Percentiles rank a stretch among this genome's conserved stretches.
These are phyloP conservation scores for Epichloe aotearoae DNA, from an alignment of 2,329 filamentous ascomycete species.

Conservation along the genomic window DNA sequence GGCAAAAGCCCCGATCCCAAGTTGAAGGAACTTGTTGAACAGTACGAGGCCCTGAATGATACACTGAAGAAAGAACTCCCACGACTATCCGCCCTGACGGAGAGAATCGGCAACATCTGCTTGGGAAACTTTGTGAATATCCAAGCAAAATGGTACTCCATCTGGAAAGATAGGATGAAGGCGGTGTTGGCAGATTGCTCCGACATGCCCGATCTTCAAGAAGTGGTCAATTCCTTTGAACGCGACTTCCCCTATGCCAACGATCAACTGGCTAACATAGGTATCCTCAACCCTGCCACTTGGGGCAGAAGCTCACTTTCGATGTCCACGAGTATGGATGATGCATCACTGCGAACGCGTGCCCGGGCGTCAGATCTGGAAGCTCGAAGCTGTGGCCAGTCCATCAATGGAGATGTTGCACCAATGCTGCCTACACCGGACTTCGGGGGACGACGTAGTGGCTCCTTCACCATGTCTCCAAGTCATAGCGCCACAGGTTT, in stretches of 20 bases:
- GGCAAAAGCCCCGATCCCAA: conserved; percentile 84
- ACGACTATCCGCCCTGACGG: conserved; percentile 67
- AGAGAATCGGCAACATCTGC: conserved; percentile 71
- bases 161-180: conserved; percentile 74
- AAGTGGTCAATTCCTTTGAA: conserved; percentile 67
- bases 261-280: conserved; percentile 55
- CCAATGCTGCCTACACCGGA: conserved; percentile 53
- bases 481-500: conserved; percentile 21
- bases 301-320: conserved; percentile 45
- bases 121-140: conserved; percentile 74
- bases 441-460: conserved; percentile 53
- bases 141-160: conserved; percentile 68
- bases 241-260: conserved; percentile 66
- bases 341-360: conserved; percentile 34
- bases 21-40: conserved; percentile 68
- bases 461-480: conserved; percentile 50
- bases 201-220: conserved; percentile 51
- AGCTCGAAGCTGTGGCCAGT: conserved; percentile 44
- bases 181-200: conserved; percentile 52
- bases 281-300: conserved; percentile 64
- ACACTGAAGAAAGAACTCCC: conserved; percentile 88
- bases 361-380: conserved; percentile 35
- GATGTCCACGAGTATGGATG: conserved; percentile 43
- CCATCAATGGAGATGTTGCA: conserved; percentile 47
- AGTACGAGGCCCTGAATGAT: conserved; percentile 84